A percentile compares a stretch with the other conserved stretches of the same genome.
Conservation (phyloP, 73 alveolate species). For the Stentor coeruleus region DNA sequence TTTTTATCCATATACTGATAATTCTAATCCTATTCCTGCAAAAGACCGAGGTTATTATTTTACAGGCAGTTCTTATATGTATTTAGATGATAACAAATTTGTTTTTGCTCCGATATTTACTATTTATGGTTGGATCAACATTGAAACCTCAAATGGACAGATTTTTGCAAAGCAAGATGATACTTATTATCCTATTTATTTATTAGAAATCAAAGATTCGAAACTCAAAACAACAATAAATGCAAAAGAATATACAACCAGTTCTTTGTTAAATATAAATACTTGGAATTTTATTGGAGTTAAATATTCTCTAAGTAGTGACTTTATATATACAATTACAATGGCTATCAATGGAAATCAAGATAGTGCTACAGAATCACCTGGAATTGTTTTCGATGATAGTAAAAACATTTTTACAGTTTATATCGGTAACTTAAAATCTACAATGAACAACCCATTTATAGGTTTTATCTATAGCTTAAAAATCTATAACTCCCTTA, state of each 20-base stretch:
- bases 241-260: background rate
- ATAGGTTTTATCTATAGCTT: background rate
- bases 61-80: background rate
- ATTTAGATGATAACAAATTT: background rate
- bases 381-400: background rate
- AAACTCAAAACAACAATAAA: background rate
- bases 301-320: background rate
- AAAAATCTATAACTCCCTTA: background rate
- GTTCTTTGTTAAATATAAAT: background rate
- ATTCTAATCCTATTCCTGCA: background rate
- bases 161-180: constrained; percentile 18
- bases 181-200: too few species aligned
- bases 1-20: background rate
- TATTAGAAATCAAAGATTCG: background rate
- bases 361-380: background rate
- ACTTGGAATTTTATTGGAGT: constrained; percentile 6
- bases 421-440: background rate
- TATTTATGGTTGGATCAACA: background rate
- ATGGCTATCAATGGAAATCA: too few species aligned
- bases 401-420: background rate
- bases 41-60: background rate
- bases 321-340: too few species aligned
- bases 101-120: background rate
- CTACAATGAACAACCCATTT: background rate
- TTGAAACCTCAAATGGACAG: background rate